Base-by-base conservation (phyloP, 371 early-diverging fungal species). In the Rhizopus delemar region DNA sequence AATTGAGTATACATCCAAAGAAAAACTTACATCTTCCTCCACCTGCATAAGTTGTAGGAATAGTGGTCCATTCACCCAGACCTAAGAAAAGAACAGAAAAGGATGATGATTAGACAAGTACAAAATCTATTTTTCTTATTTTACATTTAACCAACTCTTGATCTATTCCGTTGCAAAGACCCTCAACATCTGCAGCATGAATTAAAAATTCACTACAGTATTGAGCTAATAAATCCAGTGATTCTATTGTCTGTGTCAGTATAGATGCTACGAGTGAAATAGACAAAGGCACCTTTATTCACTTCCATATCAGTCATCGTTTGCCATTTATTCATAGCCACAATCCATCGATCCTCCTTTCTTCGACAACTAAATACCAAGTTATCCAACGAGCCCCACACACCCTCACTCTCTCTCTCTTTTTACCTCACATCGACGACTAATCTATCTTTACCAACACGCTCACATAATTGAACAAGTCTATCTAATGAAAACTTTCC, bases 151-250 rank as follows among this genome's bases (percentile, higher is more conserved):
- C 96, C 8, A 98, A 86, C 5, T 88, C 88, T 58, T 84, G 74
- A 65, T 98, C 98, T 58, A 98, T 92, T 4, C 98, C 98, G 38
- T 87, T 80, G 71, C 95, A 95, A 43, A 96, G 75, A 5, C 98
- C 98, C 71, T 98, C 98, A 16, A 98, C 97, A 74, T 98, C 96
- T 3, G 97, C 96, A 1, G 98, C 98, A 73, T 98, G 98, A 31
- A 98, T 87, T 46, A 98, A 72, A 63, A 98, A 94, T 77, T 98
- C 98, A 60, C 92, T 89, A 67, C 96, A 95, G 64, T 91, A 87
- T 53, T 81, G 55, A 5, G 92, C 81, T 53, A 95, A 64, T 71
- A 83, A 54, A 28, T 68, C 68, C 51, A 93, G 62, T 0, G 86
- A 73, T 33, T 80, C 90, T 63, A 32, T 34, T 6, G 12, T 46